phyloP scores from a whole-genome alignment of 208 protist genomes.

The Acanthamoeba healyi region DNA sequence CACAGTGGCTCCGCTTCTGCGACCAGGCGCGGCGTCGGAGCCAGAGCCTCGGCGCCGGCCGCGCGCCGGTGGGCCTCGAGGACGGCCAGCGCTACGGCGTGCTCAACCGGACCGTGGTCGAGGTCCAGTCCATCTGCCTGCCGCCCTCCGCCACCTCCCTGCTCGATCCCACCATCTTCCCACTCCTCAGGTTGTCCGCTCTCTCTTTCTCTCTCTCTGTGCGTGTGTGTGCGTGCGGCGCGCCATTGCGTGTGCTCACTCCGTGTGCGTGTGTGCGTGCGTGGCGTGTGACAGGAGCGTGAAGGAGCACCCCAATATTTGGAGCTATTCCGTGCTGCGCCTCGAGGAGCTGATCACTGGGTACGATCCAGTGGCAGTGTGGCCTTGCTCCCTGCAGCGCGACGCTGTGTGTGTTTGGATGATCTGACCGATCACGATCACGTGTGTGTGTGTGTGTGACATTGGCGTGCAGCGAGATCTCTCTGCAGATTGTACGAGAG shows the following conservation, averaged over 20 bases:
- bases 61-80: neutral
- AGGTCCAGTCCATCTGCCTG: conserved; percentile 16
- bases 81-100: conserved; percentile 23
- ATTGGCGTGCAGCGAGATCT: conserved; percentile 5
- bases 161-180: neutral
- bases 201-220: neutral
- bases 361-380: too few relatives aligned
- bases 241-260: too few relatives aligned
- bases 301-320: conserved; percentile 47
- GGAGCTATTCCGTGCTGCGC: conserved; percentile 24
- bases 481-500: conserved; percentile 19
- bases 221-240: too few relatives aligned
- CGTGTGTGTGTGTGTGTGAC: neutral
- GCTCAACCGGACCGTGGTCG: conserved; percentile 41
- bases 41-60: neutral
- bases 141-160: neutral
- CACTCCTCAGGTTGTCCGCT: neutral
- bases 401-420: too few relatives aligned
- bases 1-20: conserved; percentile 45
- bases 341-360: conserved; percentile 26
- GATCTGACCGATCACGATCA: neutral
- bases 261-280: neutral
- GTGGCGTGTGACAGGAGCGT: neutral
- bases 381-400: neutral
- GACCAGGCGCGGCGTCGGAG: neutral